Percentiles rank a stretch among this genome's conserved stretches.
Conservation (phyloP, 192 early-diverging fungal species). For the Coemansia sp. region DNA sequence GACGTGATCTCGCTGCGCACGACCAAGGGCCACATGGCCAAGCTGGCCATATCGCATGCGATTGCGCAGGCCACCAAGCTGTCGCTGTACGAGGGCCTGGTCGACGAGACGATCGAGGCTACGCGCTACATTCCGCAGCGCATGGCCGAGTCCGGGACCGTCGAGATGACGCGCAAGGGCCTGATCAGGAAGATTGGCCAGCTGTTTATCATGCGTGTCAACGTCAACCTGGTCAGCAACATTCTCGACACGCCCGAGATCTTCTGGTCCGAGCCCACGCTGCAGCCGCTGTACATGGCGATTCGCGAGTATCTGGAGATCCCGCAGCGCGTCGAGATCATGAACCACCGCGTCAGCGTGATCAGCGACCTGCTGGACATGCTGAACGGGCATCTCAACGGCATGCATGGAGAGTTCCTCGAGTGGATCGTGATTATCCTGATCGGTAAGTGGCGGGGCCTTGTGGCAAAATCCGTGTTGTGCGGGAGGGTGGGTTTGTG, state of each 20-base stretch:
- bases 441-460: constrained; percentile 63
- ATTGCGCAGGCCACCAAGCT: constrained; percentile 95
- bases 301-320: constrained; percentile 81
- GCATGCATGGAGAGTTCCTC: constrained; percentile 83
- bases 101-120: constrained; percentile 87
- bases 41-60: constrained; percentile 92
- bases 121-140: constrained; percentile 87
- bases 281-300: constrained; percentile 74
- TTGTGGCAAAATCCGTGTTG: no score
- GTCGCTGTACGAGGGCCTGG: constrained; percentile 83
- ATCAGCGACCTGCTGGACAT: constrained; percentile 92
- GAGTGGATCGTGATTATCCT: constrained; percentile 96
- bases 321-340: constrained; percentile 77
- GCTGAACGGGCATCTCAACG: constrained; percentile 90
- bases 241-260: constrained; percentile 91
- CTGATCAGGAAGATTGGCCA: constrained; percentile 95
- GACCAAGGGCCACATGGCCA: constrained; percentile 78
- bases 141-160: constrained; percentile 90
- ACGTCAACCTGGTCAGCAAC: constrained; percentile 84
- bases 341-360: constrained; percentile 90
- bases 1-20: constrained; percentile 82
- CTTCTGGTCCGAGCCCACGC: constrained; percentile 83
- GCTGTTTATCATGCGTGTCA: constrained; percentile 85
- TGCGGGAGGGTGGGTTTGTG: neutral
- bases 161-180: constrained; percentile 85